These are phyloP conservation scores for Sporothrix brasiliensis DNA, from an alignment of 2,329 filamentous ascomycete genomes.

Conservation along the genomic window DNA sequence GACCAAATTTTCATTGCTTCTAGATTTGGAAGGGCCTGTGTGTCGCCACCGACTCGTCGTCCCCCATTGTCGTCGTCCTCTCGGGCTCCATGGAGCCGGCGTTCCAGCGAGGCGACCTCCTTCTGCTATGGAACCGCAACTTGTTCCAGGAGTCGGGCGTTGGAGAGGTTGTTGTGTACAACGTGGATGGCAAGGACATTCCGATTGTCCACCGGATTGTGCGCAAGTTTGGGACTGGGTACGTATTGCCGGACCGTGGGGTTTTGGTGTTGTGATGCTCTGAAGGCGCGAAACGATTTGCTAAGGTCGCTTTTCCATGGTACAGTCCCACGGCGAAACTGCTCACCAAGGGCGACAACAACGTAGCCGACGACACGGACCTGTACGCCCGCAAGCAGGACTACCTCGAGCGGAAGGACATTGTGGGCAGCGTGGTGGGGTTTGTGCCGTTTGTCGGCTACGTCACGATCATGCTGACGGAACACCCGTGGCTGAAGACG, in stretches of 20 bases:
- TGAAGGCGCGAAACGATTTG: neutral
- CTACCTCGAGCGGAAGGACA: slow-evolving; percentile 82
- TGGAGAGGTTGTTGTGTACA: slow-evolving; percentile 63
- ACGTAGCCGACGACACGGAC: slow-evolving; percentile 88
- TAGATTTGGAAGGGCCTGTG: slow-evolving; percentile 87
- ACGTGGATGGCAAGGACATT: slow-evolving; percentile 90
- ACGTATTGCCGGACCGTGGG: slow-evolving; percentile 38
- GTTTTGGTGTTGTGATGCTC: neutral
- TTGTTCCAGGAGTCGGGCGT: slow-evolving; percentile 58
- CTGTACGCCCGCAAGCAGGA: slow-evolving; percentile 78
- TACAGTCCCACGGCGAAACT: slow-evolving; percentile 64
- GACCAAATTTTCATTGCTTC: slow-evolving; percentile 34
- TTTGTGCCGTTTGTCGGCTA: slow-evolving; percentile 96
- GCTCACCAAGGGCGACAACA: slow-evolving; percentile 98
- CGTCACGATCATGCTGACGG: slow-evolving; percentile 91
- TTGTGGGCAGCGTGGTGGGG: slow-evolving; percentile 85
- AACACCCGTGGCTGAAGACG: slow-evolving; percentile 96
- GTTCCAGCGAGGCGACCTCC: slow-evolving; percentile 75
- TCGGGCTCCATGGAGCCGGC: slow-evolving; percentile 84
- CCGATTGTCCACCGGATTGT: slow-evolving; percentile 95
- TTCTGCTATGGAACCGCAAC: slow-evolving; percentile 77
- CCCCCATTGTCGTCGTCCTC: slow-evolving; percentile 80
- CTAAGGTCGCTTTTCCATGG: neutral
- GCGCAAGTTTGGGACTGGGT: slow-evolving; percentile 67
- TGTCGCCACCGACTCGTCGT: slow-evolving; percentile 72